Base-by-base conservation (phyloP, 768 basidiomycete genomes). In the Serendipita sp. region DNA sequence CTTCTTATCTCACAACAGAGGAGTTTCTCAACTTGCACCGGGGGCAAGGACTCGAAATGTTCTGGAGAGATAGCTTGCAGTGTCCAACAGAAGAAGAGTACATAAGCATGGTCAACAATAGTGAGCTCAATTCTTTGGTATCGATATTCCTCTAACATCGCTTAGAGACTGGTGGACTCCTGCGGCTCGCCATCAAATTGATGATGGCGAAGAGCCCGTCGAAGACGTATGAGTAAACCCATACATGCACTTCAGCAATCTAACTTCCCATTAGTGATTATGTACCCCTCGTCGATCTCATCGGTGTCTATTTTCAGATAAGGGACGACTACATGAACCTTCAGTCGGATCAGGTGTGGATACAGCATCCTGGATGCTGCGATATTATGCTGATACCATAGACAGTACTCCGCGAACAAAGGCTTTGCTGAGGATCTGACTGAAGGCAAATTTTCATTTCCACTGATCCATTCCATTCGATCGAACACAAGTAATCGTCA, bases 391-490 rank as follows among this genome's bases (percentile, higher is more conserved):
- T 34, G 26, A 38, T 44, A 20, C 1, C 14, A 14, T 5, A 5
- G 38, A 38, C 66, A 95, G 90, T 97, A 97, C 69, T 76, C 83
- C 1, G 80, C 81, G 44, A 88, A 77, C 69, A 79, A 79, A 64
- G 76, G 76, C 17, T 67, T 64, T 71, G 89, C 88, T 0, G 94
- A 98, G 72, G 95, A 98, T 70, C 76, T 98, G 14, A 86, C 90
- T 0, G 95, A 97, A 74, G 95, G 95, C 4, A 98, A 98, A 72
- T 98, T 98, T 76, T 94, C 90, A 2, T 98, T 98, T 74, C 94
- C 93, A 0, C 79, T 97, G 33, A 85, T 98, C 0, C 95, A 97
- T 71, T 84, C 88, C 20, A 85, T 97, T 51, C 83, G 87, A 31
- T 81, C 88, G 4, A 83, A 92, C 69, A 77, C 75, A 11, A 79